Base-by-base conservation (phyloP, 495 filamentous ascomycete species). In the Daldinia caldariorum region DNA sequence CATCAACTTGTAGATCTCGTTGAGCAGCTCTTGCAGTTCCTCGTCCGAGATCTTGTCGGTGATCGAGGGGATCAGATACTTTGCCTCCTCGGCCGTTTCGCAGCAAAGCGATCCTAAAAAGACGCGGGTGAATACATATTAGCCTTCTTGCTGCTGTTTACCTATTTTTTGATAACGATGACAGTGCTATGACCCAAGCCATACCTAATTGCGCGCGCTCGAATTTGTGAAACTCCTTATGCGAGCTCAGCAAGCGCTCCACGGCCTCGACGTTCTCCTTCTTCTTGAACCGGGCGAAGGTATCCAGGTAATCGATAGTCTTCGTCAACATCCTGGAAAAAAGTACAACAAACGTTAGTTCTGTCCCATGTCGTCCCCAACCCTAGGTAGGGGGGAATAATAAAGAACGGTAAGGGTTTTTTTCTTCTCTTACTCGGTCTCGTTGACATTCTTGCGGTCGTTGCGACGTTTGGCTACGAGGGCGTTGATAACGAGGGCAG, bases 261-360 rank as follows among this genome's bases (percentile, higher is more conserved):
- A 97, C 92, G 10, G 92, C 92, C 80, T 96, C 91, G 63, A 97
- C 93, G 65, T 92, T 94, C 80, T 97, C 93, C 76, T 92, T 92
- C 66, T 93, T 88, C 83, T 97, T 96, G 85, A 97, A 97, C 13
- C 94, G 91, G 10, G 94, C 91, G 82, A 98, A 98, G 20, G 91
- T 88, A 68, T 97, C 93, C 1, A 98, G 86, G 79, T 98, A 98
- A 67, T 94, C 90, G 56, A 91, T 83, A 1, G 94, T 98, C 75
- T 96, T 94, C 50, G 85, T 88, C 67, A 97, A 86, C 78, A 89
- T 85, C 70, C 84, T 81, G 69, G 61, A 54, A 39, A 39, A 45
- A 39, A 22, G 10, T 9, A 47, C 18, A 47, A 47, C n/a, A 45
- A 3, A 34, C 1, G 43, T 70, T 62, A 70, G 68, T 58, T 8